Conservation (phyloP, 257 asterid species). For the Solanum ossicruentum region DNA sequence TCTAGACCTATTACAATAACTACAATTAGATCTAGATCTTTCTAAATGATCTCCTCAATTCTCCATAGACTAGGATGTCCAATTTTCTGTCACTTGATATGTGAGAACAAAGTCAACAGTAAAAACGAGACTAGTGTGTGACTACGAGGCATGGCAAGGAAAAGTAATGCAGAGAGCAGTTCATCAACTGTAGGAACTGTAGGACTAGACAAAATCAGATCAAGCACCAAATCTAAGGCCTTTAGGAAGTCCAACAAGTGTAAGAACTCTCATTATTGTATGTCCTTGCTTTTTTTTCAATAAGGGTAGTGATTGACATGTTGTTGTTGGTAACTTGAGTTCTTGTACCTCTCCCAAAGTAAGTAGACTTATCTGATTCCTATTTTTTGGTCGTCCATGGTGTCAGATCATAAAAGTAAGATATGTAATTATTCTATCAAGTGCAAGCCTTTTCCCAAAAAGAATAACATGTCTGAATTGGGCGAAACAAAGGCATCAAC, state of each 20-base stretch:
- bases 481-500: background rate
- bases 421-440: background rate
- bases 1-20: background rate
- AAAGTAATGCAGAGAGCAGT: background rate
- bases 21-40: background rate
- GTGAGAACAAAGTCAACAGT: background rate
- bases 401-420: background rate
- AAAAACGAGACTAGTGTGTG: background rate
- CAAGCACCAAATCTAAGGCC: background rate
- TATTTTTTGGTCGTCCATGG: background rate
- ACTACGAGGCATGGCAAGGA: background rate
- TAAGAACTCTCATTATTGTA: background rate
- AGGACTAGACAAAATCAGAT: background rate
- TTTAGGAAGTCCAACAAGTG: background rate
- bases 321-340: background rate
- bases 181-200: background rate
- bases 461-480: background rate
- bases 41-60: background rate
- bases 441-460: background rate
- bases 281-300: background rate
- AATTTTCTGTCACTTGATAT: background rate
- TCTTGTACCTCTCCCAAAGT: background rate
- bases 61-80: background rate
- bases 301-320: background rate
- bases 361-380: background rate